Base-by-base conservation (phyloP, 2,329 filamentous ascomycete species). In the Dactylonectria macrodidyma region DNA sequence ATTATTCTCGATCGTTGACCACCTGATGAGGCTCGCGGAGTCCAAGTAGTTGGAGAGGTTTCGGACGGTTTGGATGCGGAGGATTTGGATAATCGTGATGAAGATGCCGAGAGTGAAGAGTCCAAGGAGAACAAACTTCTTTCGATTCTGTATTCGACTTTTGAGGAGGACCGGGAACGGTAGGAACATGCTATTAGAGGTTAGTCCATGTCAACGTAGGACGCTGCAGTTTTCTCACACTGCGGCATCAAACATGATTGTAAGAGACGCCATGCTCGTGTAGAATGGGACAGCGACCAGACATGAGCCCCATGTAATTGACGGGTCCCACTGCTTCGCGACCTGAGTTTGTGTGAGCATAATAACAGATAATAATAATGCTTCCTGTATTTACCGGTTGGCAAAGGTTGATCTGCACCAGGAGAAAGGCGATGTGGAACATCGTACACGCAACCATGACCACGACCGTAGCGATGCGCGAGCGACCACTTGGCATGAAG, bases 91-190 rank as follows among this genome's bases (percentile, higher is more conserved):
- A 54, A 85, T 69, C 5, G 84, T 86, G 50, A 87, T 82, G 76
- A 88, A 87, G 59, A 84, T 76, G n/a, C 86, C 86, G 26, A 88
- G 79, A 3, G 80, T 78, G 71, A 87, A 87, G 33, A 87, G 77
- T 5, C 76, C 76, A 0, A 81, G 76, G 0, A 87, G 77, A 3
- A 84, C 79, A 3, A 81, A 51, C 74, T 86, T 85, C 57, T 82
- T 83, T 26, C 80, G 79, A 1, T 62, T 72, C 33, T 81, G 80
- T 33, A 84, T 79, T 46, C 79, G 78, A 1, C 80, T 77, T 14
- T 75, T 75, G 38, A 81, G 59, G 8, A 85, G 76, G 34, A 83
- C 75, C 2, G 82, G 81, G 57, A 85, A 81, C 1, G 84, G 83
- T 1, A 83, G 76, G 11, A 81, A 51, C 73, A 84, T 81, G 16